Conservation (phyloP, 257 asterid species). For the Salvia splendens region DNA sequence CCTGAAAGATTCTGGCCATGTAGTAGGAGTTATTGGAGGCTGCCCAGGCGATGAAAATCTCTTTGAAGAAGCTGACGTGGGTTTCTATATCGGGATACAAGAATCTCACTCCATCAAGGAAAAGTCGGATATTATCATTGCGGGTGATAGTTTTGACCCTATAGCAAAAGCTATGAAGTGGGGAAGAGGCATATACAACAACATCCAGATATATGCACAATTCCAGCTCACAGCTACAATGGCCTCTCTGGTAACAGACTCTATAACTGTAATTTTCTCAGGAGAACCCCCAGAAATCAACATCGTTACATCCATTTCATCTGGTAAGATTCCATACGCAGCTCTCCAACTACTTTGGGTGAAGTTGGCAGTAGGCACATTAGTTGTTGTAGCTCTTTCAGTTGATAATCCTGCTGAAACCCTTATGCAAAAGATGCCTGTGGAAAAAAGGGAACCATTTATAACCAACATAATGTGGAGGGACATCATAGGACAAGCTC, state of each 20-base stretch:
- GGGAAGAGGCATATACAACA: slow-evolving; percentile 29
- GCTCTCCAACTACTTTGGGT: slow-evolving; percentile 28
- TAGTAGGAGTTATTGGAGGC: slow-evolving; percentile 27
- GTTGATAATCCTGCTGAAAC: slow-evolving; percentile 24
- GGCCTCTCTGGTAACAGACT: slow-evolving; percentile 22
- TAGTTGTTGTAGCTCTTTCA: slow-evolving; percentile 25
- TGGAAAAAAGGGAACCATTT: slow-evolving; percentile 17
- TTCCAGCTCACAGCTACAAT: slow-evolving; percentile 28
- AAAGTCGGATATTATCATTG: slow-evolving; percentile 18
- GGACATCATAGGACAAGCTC: slow-evolving; percentile 27
- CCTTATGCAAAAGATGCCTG: slow-evolving; percentile 23
- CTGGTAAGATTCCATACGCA: slow-evolving; percentile 28
- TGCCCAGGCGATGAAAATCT: slow-evolving; percentile 19
- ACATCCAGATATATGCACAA: slow-evolving; percentile 25
- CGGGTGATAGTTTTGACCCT: slow-evolving; percentile 20
- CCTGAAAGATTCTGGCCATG: slow-evolving; percentile 23
- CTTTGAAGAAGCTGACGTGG: slow-evolving; percentile 14
- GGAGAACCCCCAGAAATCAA: slow-evolving; percentile 24
- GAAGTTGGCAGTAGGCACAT: slow-evolving; percentile 24
- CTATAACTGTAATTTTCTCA: slow-evolving; percentile 5
- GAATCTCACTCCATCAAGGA: slow-evolving; percentile 1
- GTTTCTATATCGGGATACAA: slow-evolving; percentile 11
- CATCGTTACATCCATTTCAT: slow-evolving; percentile 19
- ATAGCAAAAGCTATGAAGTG: slow-evolving; percentile 25
- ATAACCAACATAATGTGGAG: slow-evolving; percentile 26